A percentile compares a stretch with the other conserved stretches of the same genome.
Conservation (phyloP, 140 eudicot genomes). For the Oenanthe javanica region DNA sequence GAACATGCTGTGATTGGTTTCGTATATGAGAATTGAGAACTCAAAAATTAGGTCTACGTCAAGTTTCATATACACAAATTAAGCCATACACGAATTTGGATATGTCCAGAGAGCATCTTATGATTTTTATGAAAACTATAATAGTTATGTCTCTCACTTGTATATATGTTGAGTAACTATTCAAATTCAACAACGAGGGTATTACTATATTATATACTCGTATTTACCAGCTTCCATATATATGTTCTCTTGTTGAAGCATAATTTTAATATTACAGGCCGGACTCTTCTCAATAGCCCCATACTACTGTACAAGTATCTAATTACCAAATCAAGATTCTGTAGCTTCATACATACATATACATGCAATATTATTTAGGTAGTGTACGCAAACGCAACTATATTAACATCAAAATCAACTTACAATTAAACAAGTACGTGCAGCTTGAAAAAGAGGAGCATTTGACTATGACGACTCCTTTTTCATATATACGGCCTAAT, state of each 20-base stretch:
- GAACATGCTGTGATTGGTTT: conserved; percentile 28
- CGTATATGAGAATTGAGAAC: conserved; percentile 25
- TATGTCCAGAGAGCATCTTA: conserved; percentile 35
- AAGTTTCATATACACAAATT: conserved; percentile 15
- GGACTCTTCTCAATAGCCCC: too few species aligned
- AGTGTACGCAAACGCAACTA: too few species aligned
- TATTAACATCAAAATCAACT: not conserved
- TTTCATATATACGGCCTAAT: not conserved
- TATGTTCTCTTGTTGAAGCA: not conserved
- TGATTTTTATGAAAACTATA: conserved; percentile 39
- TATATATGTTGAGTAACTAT: too few species aligned
- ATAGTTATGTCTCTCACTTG: conserved; percentile 31
- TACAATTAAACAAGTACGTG: not conserved
- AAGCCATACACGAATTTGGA: conserved; percentile 33
- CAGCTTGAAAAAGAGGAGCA: not conserved
- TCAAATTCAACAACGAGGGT: too few species aligned
- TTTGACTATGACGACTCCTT: not conserved
- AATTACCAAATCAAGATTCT: not conserved
- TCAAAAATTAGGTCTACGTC: conserved; percentile 66
- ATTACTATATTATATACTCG: not conserved
- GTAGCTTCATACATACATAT: too few species aligned
- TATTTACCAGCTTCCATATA: not conserved
- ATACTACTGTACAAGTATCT: too few species aligned
- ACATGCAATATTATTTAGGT: too few species aligned
- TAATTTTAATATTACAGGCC: too few species aligned